Conservation (phyloP, 1,139 yeast genomes). For the Sugiyamaella sp. region DNA sequence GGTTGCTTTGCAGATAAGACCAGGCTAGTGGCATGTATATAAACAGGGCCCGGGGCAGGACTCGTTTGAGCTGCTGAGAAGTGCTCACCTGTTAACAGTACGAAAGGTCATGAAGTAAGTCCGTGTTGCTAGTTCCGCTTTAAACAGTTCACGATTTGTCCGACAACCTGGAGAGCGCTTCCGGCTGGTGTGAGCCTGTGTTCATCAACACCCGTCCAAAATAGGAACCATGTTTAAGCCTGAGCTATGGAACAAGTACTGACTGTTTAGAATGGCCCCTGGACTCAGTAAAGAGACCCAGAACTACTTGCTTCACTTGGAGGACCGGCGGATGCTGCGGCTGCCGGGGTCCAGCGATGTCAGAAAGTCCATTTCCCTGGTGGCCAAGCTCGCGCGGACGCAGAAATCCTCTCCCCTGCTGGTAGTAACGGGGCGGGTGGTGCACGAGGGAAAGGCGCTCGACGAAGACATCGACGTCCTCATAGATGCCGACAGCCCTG, state of each 20-base stretch:
- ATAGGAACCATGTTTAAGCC: not conserved
- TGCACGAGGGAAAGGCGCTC: not conserved
- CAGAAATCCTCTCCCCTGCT: not conserved
- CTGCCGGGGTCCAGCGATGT: slow-evolving; percentile 2
- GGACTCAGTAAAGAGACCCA: slow-evolving; percentile 9
- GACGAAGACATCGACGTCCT: slow-evolving; percentile 7
- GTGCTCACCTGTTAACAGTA: no score
- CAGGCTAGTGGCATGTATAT: not conserved
- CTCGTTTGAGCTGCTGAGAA: no score
- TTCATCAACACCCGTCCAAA: not conserved
- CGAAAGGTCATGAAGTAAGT: no score
- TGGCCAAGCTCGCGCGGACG: not conserved
- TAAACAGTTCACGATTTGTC: no score
- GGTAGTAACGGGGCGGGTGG: slow-evolving; percentile 7
- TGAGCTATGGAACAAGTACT: not conserved
- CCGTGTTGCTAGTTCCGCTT: no score
- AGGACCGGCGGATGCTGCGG: slow-evolving; percentile 7
- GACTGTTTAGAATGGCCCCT: slow-evolving; percentile 9
- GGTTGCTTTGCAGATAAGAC: slow-evolving; percentile 1
- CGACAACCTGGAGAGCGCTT: no score
- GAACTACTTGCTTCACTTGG: slow-evolving; percentile 12
- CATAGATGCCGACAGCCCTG: slow-evolving; percentile 1
- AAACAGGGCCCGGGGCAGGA: not conserved
- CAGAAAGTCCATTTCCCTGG: not conserved
- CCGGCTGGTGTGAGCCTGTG: no score